A percentile compares a stretch with the other conserved stretches of the same genome.
Evolutionary conservation across 495 filamentous ascomycete genomes (phyloP).

Genomic region (Cenococcum geophilum): DNA sequence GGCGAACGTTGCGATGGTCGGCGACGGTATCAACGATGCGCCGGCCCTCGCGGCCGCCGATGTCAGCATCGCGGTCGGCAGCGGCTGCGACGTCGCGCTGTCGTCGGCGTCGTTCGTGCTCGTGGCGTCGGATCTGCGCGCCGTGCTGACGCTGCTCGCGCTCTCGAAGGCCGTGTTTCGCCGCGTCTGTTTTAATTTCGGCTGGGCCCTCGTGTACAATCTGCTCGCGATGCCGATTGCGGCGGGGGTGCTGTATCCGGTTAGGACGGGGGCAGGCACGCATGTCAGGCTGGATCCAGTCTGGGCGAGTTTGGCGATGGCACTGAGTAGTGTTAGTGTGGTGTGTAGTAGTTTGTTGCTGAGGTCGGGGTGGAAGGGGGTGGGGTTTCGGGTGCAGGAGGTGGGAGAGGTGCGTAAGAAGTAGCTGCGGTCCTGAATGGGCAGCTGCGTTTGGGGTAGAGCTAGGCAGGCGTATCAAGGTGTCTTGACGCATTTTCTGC

Average conservation of each 20-base stretch:
- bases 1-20: slow-evolving; percentile 56
- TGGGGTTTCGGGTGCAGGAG: background rate
- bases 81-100: slow-evolving; percentile 79
- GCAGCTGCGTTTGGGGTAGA: no score
- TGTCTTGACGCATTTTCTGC: background rate
- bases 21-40: slow-evolving; percentile 88
- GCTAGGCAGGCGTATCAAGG: no score
- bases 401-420: no score
- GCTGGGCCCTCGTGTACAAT: slow-evolving; percentile 84
- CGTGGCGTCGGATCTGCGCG: slow-evolving; percentile 61
- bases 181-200: slow-evolving; percentile 81
- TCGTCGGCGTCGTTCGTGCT: slow-evolving; percentile 79
- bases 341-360: slow-evolving; percentile 40
- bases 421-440: no score
- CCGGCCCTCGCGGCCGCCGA: slow-evolving; percentile 82
- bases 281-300: slow-evolving; percentile 63
- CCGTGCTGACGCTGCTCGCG: slow-evolving; percentile 67
- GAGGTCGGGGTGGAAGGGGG: slow-evolving; percentile 25
- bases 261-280: slow-evolving; percentile 42
- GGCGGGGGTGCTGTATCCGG: slow-evolving; percentile 75
- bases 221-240: slow-evolving; percentile 70
- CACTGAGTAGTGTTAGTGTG: slow-evolving; percentile 75
- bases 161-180: slow-evolving; percentile 67
- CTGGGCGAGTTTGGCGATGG: slow-evolving; percentile 87
- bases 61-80: slow-evolving; percentile 77